Percentiles rank a stretch among this genome's conserved stretches.
Evolutionary conservation across 2,329 filamentous ascomycete genomes (phyloP).

Genomic region (Exophiala viscosa): DNA sequence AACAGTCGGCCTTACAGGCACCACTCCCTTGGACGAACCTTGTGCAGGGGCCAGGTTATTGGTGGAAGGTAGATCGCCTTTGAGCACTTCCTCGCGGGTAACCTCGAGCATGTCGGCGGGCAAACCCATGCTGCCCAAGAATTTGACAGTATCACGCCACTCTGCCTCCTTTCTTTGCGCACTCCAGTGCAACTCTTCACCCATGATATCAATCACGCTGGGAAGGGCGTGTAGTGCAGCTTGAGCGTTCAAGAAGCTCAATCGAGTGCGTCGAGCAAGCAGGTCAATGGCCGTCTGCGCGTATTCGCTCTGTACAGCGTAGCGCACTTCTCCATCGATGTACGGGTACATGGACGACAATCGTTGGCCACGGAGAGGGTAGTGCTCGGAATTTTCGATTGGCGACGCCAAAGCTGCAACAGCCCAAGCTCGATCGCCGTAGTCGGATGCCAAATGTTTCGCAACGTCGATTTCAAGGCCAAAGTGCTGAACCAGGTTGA

Average conservation of each 20-base stretch:
- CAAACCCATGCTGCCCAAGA: conserved; percentile 60
- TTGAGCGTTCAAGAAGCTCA: conserved; percentile 89
- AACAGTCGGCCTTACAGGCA: conserved; percentile 13
- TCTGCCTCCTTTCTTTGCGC: conserved; percentile 67
- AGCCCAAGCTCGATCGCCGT: conserved; percentile 89
- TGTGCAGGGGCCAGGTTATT: conserved; percentile 7
- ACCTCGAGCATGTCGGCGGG: conserved; percentile 53
- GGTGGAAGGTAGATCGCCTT: conserved; percentile 8
- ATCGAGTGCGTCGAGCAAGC: conserved; percentile 73
- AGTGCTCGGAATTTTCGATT: conserved; percentile 64
- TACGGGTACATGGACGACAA: conserved; percentile 84
- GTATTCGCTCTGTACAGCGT: conserved; percentile 83
- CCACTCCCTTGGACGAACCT: conserved; percentile 4
- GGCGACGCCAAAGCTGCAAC: conserved; percentile 77
- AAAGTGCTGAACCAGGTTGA: conserved; percentile 91
- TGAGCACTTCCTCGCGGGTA: conserved; percentile 52
- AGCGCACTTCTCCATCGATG: conserved; percentile 86
- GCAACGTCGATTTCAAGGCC: conserved; percentile 88
- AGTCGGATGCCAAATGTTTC: conserved; percentile 79
- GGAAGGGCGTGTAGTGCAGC: conserved; percentile 83
- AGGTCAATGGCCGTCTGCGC: conserved; percentile 88
- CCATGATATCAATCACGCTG: conserved; percentile 83
- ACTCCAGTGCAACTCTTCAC: conserved; percentile 76
- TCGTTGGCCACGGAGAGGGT: conserved; percentile 76
- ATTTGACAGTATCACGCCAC: conserved; percentile 67